These are phyloP conservation scores for Prunus mira DNA, from an alignment of 306 rosid species.

Conservation along the genomic window DNA sequence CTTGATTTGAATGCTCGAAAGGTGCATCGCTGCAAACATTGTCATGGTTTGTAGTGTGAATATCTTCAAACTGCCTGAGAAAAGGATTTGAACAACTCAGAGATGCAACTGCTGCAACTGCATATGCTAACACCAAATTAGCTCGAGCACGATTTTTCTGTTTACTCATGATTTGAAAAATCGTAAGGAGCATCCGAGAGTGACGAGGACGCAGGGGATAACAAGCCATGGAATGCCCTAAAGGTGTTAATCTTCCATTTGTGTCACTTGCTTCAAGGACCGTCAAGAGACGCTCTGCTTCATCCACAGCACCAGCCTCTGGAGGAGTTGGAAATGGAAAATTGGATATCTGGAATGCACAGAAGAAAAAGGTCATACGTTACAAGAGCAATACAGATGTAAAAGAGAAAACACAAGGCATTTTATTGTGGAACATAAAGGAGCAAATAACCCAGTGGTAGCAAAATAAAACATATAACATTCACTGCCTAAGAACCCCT, in stretches of 20 bases:
- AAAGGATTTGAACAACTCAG: conserved; percentile 86
- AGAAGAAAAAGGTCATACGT: conserved; percentile 4
- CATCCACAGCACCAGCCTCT: conserved; percentile 48
- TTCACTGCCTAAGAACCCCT: conserved; percentile 3
- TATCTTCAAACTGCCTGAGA: conserved; percentile 57
- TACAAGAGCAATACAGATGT: background rate
- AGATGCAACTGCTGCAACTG: conserved; percentile 81
- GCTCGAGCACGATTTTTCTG: conserved; percentile 40
- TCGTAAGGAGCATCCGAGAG: conserved; percentile 86
- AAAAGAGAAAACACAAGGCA: background rate
- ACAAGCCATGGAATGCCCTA: conserved; percentile 83
- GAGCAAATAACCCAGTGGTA: background rate
- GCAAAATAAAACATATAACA: background rate
- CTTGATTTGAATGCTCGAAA: conserved; percentile 32
- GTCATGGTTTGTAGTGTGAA: conserved; percentile 34
- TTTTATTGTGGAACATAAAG: too few species aligned
- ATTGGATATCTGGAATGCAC: conserved; percentile 50
- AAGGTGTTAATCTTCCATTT: conserved; percentile 53
- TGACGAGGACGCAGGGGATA: conserved; percentile 97
- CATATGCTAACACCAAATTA: conserved; percentile 66
- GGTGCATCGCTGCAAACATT: conserved; percentile 18
- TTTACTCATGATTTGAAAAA: conserved; percentile 54
- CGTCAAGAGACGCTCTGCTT: conserved; percentile 76
- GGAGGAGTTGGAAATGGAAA: conserved; percentile 96
- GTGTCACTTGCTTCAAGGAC: conserved; percentile 83